A percentile compares a stretch with the other conserved stretches of the same genome.
phyloP scores from a whole-genome alignment of 208 protist species.

The Wallacemonas collosoma region DNA sequence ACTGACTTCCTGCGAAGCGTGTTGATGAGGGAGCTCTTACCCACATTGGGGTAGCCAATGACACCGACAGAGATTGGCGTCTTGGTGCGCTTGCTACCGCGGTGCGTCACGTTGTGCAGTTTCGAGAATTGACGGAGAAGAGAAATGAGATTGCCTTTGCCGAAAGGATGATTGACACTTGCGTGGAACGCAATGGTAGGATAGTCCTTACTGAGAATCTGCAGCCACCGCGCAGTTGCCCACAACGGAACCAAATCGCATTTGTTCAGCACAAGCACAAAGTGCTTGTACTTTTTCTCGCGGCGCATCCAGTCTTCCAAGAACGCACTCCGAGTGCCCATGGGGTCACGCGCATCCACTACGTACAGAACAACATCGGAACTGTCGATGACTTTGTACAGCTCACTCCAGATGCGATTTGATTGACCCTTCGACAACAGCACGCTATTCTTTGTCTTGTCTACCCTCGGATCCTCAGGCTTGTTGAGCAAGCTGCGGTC shows the following conservation, averaged over 20 bases:
- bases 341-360: slow-evolving; percentile 98
- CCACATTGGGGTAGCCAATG: slow-evolving; percentile 99
- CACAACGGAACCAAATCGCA: slow-evolving; percentile 99
- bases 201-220: slow-evolving; percentile 97
- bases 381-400: slow-evolving; percentile 99
- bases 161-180: slow-evolving; percentile 99
- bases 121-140: slow-evolving; percentile 97
- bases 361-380: slow-evolving; percentile 99
- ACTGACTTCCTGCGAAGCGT: slow-evolving; percentile 97
- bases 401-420: slow-evolving; percentile 99
- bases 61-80: slow-evolving; percentile 90
- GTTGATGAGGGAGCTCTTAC: slow-evolving; percentile 99
- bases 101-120: slow-evolving; percentile 89
- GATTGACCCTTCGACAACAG: slow-evolving; percentile 98
- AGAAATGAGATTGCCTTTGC: slow-evolving; percentile 99
- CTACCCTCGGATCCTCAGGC: slow-evolving; percentile 28
- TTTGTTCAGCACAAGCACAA: slow-evolving; percentile 99
- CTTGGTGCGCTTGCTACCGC: slow-evolving; percentile 85
- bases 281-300: slow-evolving; percentile 98
- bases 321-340: slow-evolving; percentile 97
- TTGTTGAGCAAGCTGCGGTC: slow-evolving; percentile 68
- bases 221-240: slow-evolving; percentile 97
- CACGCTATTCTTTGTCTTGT: slow-evolving; percentile 86
- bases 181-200: slow-evolving; percentile 99
- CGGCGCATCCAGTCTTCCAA: slow-evolving; percentile 94